phyloP scores from a whole-genome alignment of 768 basidiomycete species.

The Rhodotorula kratochvilovae region DNA sequence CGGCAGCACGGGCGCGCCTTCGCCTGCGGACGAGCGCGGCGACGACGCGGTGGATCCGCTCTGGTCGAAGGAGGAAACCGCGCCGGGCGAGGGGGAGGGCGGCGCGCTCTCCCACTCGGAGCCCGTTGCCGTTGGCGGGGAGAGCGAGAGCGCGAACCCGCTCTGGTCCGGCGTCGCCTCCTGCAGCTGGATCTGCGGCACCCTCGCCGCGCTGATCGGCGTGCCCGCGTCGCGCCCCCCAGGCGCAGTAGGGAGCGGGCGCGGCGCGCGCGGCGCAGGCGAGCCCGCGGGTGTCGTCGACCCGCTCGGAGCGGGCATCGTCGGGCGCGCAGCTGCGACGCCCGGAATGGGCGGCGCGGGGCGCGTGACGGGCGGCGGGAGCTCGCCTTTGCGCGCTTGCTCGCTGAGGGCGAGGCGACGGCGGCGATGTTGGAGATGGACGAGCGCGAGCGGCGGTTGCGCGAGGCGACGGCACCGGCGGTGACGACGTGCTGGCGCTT shows the following conservation, averaged over 20 bases:
- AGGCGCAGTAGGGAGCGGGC: constrained; percentile 16
- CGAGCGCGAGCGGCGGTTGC: constrained; percentile 34
- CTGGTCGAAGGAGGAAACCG: constrained; percentile 7
- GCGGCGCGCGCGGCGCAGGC: constrained; percentile 10
- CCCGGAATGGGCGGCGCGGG: constrained; percentile 10
- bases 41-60: not conserved
- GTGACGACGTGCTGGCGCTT: constrained; percentile 36
- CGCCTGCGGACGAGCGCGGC: constrained; percentile 1
- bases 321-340: not conserved
- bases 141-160: constrained; percentile 7
- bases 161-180: constrained; percentile 39
- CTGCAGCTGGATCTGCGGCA: constrained; percentile 44
- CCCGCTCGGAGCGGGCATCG: not conserved
- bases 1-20: constrained; percentile 46
- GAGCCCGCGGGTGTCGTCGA: constrained; percentile 4
- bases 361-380: constrained; percentile 20
- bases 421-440: constrained; percentile 42
- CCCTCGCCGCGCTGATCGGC: not conserved
- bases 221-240: not conserved
- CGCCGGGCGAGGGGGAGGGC: constrained; percentile 27
- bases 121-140: constrained; percentile 5
- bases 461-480: constrained; percentile 32
- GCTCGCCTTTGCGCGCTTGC: constrained; percentile 22
- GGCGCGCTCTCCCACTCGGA: constrained; percentile 33
- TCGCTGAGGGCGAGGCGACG: not conserved